Conservation (phyloP, 495 filamentous ascomycete genomes). For the Neurospora sp. region DNA sequence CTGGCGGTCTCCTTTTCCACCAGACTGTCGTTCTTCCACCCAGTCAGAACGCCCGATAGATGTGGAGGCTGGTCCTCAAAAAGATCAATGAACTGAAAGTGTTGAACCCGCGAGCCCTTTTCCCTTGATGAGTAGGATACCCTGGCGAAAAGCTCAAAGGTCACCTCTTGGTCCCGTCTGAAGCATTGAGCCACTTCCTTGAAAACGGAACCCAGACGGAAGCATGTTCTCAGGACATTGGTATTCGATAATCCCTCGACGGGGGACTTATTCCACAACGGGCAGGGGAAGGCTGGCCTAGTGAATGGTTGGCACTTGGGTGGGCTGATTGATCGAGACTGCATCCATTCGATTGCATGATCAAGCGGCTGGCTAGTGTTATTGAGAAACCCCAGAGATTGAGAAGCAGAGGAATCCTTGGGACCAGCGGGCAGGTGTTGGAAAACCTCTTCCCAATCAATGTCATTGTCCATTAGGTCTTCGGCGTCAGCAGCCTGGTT, state of each 20-base stretch:
- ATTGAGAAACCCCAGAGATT: background rate
- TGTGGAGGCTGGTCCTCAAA: slow-evolving; percentile 47
- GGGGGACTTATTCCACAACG: slow-evolving; percentile 39
- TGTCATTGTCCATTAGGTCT: slow-evolving; percentile 25
- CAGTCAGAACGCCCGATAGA: slow-evolving; percentile 36
- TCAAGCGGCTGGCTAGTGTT: background rate
- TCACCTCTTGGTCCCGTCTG: slow-evolving; percentile 25
- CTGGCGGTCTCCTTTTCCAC: slow-evolving; percentile 36
- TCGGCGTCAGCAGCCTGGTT: slow-evolving; percentile 3
- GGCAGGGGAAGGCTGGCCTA: slow-evolving; percentile 38
- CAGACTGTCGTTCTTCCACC: slow-evolving; percentile 37
- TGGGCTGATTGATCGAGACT: background rate
- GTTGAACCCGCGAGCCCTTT: slow-evolving; percentile 33
- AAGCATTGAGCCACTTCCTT: slow-evolving; percentile 30
- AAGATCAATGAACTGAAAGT: slow-evolving; percentile 50
- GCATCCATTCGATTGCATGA: background rate
- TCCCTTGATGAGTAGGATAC: slow-evolving; percentile 45
- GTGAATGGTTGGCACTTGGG: slow-evolving; percentile 25
- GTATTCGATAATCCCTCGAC: slow-evolving; percentile 41
- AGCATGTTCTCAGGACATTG: slow-evolving; percentile 45
- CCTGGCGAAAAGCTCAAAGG: slow-evolving; percentile 51
- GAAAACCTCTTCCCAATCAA: slow-evolving; percentile 29
- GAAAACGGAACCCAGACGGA: slow-evolving; percentile 49
- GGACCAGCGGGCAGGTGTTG: slow-evolving; percentile 4
- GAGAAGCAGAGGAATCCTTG: background rate